Conservation (phyloP, 495 filamentous ascomycete genomes). For the Penicillium goetzii region DNA sequence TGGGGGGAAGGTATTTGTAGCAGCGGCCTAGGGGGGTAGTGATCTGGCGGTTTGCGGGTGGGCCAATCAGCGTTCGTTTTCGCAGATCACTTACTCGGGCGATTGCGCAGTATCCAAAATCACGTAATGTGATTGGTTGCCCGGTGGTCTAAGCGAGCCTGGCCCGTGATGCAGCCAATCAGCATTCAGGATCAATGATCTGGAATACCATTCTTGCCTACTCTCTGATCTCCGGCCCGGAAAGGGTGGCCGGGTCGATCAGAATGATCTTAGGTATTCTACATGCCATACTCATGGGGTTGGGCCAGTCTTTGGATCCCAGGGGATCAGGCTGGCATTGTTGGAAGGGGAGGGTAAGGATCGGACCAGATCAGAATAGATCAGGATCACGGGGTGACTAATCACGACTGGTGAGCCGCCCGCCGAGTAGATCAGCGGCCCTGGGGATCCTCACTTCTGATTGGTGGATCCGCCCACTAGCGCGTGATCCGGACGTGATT, state of each 20-base stretch:
- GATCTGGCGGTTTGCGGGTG: slow-evolving; percentile 41
- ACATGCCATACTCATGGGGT: slow-evolving; percentile 8
- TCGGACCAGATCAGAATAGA: slow-evolving; percentile 35
- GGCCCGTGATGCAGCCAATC: slow-evolving; percentile 40
- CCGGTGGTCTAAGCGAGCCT: slow-evolving; percentile 42
- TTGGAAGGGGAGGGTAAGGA: slow-evolving; percentile 5
- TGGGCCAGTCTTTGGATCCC: neutral
- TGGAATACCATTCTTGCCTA: slow-evolving; percentile 35
- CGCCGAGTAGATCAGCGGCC: slow-evolving; percentile 35
- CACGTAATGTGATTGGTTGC: slow-evolving; percentile 21
- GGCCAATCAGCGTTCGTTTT: slow-evolving; percentile 28
- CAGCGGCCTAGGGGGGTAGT: slow-evolving; percentile 39
- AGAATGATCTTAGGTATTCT: slow-evolving; percentile 20
- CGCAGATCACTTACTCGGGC: slow-evolving; percentile 28
- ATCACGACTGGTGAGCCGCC: slow-evolving; percentile 10
- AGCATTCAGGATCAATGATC: slow-evolving; percentile 45
- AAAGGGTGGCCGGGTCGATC: slow-evolving; percentile 24
- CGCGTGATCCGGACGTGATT: slow-evolving; percentile 45
- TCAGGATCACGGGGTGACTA: slow-evolving; percentile 26
- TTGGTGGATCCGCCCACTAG: slow-evolving; percentile 46
- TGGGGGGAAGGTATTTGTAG: slow-evolving; percentile 58
- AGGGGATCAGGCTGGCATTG: slow-evolving; percentile 2
- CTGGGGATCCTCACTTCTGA: slow-evolving; percentile 40
- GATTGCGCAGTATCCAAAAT: neutral
- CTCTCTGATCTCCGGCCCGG: slow-evolving; percentile 46